Evolutionary conservation across 495 filamentous ascomycete species (phyloP).

Genomic region (Daldinia decipiens): DNA sequence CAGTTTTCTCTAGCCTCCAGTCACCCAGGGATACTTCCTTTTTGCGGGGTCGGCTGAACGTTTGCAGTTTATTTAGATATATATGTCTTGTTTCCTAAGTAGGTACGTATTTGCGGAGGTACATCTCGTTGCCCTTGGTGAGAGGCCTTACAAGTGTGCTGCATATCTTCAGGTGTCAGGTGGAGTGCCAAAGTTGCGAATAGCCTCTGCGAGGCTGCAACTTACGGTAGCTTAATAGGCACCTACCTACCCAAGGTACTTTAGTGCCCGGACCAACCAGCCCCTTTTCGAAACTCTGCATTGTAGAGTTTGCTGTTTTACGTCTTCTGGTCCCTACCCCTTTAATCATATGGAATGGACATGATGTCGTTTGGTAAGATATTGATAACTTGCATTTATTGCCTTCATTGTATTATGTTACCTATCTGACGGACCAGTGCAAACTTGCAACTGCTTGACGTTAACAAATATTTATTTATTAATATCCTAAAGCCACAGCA

Average conservation of each 20-base stretch:
- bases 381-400: neutral
- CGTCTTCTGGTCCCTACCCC: neutral
- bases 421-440: neutral
- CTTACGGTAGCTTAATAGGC: neutral
- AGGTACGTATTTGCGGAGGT: neutral
- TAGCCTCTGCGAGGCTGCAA: neutral
- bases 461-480: neutral
- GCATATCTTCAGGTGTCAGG: neutral
- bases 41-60: constrained; percentile 9
- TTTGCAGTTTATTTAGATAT: constrained; percentile 3
- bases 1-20: constrained; percentile 12
- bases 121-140: neutral
- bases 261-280: neutral
- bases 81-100: neutral
- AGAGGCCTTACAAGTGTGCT: neutral
- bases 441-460: too few species aligned
- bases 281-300: neutral
- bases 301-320: neutral
- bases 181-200: neutral
- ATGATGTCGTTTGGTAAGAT: neutral
- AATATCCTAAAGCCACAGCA: neutral
- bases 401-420: neutral
- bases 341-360: neutral
- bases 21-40: constrained; percentile 15
- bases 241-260: too few species aligned